Conservation (phyloP, 1,284 basidiomycete genomes). For the Singerocomus inundabilis region DNA sequence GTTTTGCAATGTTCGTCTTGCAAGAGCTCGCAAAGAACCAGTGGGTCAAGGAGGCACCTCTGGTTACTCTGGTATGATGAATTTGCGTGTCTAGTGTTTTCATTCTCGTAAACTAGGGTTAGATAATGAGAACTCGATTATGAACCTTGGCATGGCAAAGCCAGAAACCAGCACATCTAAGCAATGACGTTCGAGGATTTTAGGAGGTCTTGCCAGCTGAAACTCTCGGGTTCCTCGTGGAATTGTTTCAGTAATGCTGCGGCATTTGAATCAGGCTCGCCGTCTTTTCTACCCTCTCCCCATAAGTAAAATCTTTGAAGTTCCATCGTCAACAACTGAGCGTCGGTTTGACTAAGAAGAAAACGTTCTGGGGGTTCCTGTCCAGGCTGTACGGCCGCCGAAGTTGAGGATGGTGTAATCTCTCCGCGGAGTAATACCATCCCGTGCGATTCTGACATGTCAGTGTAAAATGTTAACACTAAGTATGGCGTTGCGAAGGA, state of each 20-base stretch:
- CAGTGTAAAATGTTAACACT: slow-evolving; percentile 90
- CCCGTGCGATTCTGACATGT: slow-evolving; percentile 78
- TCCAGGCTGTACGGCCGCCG: slow-evolving; percentile 23
- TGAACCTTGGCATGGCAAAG: not conserved
- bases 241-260: slow-evolving; percentile 61
- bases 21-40: slow-evolving; percentile 52
- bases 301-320: slow-evolving; percentile 85
- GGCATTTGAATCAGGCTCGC: slow-evolving; percentile 28
- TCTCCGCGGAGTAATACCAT: slow-evolving; percentile 91
- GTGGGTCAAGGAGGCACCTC: slow-evolving; percentile 39
- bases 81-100: not conserved
- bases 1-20: slow-evolving; percentile 58
- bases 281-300: slow-evolving; percentile 37
- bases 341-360: slow-evolving; percentile 75
- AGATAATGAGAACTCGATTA: not conserved
- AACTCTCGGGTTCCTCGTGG: slow-evolving; percentile 69
- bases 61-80: slow-evolving; percentile 16
- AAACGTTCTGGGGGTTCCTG: slow-evolving; percentile 40
- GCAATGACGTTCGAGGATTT: slow-evolving; percentile 40
- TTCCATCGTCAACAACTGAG: slow-evolving; percentile 74
- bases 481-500: slow-evolving; percentile 91
- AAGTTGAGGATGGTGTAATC: slow-evolving; percentile 70
- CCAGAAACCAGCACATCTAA: slow-evolving; percentile 7
- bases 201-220: slow-evolving; percentile 72
- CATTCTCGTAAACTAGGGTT: not conserved